A percentile compares a stretch with the other conserved stretches of the same genome.
phyloP scores from a whole-genome alignment of 768 basidiomycete genomes.

The Panus rudis region DNA sequence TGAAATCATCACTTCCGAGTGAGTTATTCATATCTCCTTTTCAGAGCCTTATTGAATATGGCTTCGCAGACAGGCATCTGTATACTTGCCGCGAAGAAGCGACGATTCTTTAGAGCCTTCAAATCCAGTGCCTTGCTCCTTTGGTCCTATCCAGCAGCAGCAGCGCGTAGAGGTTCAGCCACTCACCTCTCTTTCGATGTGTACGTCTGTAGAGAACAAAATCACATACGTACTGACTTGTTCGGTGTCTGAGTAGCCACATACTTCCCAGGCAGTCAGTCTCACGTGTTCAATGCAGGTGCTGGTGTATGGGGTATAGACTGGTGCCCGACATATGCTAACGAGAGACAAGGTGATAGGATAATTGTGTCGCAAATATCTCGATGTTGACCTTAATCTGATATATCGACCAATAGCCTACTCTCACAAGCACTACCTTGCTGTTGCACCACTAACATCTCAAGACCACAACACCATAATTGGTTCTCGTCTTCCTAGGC shows the following conservation, averaged over 20 bases:
- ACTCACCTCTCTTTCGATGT: no score
- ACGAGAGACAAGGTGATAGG: conserved; percentile 46
- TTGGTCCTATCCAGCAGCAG: conserved; percentile 60
- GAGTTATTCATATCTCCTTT: not conserved
- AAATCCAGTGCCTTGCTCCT: conserved; percentile 49
- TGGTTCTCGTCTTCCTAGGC: conserved; percentile 49
- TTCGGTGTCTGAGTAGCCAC: conserved; percentile 40
- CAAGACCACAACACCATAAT: conserved; percentile 57
- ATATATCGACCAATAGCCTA: conserved; percentile 32
- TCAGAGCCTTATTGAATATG: not conserved
- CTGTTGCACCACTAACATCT: conserved; percentile 70
- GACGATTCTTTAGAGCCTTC: conserved; percentile 34
- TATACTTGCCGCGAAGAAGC: conserved; percentile 59
- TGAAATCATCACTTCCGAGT: conserved; percentile 11
- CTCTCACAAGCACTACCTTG: conserved; percentile 69
- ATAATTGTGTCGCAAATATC: not conserved
- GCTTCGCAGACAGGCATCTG: conserved; percentile 46
- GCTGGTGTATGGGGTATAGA: conserved; percentile 88
- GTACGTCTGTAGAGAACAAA: no score
- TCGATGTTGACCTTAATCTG: not conserved
- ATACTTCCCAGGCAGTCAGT: conserved; percentile 47
- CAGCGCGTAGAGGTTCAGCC: conserved; percentile 32
- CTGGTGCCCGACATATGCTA: conserved; percentile 80
- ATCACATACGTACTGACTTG: no score
- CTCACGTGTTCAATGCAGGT: conserved; percentile 79